A percentile compares a stretch with the other conserved stretches of the same genome.
phyloP scores from a whole-genome alignment of 176 grass and related monocot species.

The Paspalum notatum region DNA sequence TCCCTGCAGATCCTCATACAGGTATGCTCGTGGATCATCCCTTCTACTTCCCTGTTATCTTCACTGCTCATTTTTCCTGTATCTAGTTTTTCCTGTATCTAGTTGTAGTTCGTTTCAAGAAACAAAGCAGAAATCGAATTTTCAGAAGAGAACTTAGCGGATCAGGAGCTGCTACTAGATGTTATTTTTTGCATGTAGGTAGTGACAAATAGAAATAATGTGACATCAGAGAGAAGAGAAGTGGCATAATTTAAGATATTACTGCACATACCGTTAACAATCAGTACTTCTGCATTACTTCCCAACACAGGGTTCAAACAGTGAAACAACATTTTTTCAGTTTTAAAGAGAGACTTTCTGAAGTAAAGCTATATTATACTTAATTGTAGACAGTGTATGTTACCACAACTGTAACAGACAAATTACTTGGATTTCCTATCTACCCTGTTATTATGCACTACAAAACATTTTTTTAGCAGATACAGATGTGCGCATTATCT shows the following conservation, averaged over 20 bases:
- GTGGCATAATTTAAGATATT: background rate
- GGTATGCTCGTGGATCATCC: slow-evolving; percentile 41
- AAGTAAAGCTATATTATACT: background rate
- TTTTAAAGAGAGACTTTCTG: background rate
- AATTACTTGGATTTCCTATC: background rate
- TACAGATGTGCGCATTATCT: too few species aligned
- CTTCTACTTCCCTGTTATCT: background rate
- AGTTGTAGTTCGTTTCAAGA: background rate
- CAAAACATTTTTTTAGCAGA: slow-evolving; percentile 2
- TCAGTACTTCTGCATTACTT: background rate
- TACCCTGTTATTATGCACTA: background rate
- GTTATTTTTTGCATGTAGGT: slow-evolving; percentile 10
- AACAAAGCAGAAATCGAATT: background rate
- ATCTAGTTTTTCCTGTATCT: too few species aligned
- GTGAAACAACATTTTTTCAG: background rate
- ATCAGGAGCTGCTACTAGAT: background rate
- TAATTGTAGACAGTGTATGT: slow-evolving; percentile 1
- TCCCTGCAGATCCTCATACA: slow-evolving; percentile 57
- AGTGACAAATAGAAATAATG: slow-evolving; percentile 18
- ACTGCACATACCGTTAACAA: background rate
- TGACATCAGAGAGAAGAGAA: background rate
- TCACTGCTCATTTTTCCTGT: background rate
- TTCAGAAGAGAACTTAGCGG: background rate
- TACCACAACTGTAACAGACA: slow-evolving; percentile 6
- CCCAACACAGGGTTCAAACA: background rate